Conservation (phyloP, 257 asterid species). For the Linaria vulgaris region DNA sequence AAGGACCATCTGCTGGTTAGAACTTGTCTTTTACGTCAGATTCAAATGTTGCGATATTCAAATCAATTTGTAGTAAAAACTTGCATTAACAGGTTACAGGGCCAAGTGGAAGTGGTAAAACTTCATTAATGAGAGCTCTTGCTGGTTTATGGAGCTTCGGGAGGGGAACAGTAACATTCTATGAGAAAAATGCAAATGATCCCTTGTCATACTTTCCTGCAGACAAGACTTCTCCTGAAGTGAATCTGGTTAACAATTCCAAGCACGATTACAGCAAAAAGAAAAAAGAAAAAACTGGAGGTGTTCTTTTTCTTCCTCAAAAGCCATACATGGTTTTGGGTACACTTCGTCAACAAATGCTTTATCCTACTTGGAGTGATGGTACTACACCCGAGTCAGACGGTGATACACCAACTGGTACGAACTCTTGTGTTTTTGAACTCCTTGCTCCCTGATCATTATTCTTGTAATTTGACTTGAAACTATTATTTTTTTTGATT, state of each 20-base stretch:
- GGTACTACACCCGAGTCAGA: slow-evolving; percentile 41
- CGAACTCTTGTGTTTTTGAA: slow-evolving; percentile 21
- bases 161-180: slow-evolving; percentile 65
- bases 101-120: slow-evolving; percentile 97
- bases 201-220: slow-evolving; percentile 26
- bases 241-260: slow-evolving; percentile 24
- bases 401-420: slow-evolving; percentile 49
- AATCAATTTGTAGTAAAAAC: slow-evolving; percentile 30
- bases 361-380: slow-evolving; percentile 86
- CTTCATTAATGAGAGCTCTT: slow-evolving; percentile 75
- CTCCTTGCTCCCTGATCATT: slow-evolving; percentile 20
- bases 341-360: slow-evolving; percentile 83
- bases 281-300: slow-evolving; percentile 37
- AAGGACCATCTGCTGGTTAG: slow-evolving; percentile 76
- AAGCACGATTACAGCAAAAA: slow-evolving; percentile 26
- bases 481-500: neutral
- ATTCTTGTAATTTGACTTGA: slow-evolving; percentile 17
- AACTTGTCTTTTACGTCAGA: slow-evolving; percentile 22
- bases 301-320: slow-evolving; percentile 90
- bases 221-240: slow-evolving; percentile 34
- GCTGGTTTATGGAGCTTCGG: slow-evolving; percentile 96
- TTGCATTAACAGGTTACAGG: slow-evolving; percentile 76
- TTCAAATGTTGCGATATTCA: slow-evolving; percentile 14
- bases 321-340: slow-evolving; percentile 94
- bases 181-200: slow-evolving; percentile 35